Conservation (phyloP, 1,139 yeast genomes). For the Scheffersomyces stambukii region DNA sequence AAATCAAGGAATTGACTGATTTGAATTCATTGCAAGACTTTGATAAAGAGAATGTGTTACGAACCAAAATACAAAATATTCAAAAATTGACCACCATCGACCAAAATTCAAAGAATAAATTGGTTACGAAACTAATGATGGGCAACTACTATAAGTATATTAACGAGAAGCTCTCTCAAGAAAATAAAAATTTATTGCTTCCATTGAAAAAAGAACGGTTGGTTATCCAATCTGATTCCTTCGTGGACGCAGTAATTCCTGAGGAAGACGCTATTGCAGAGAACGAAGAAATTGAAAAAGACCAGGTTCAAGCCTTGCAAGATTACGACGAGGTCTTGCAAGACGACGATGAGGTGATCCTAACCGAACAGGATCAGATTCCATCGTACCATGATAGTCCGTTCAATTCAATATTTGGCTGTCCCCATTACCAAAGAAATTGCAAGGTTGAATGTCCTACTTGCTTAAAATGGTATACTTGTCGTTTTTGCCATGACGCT, state of each 20-base stretch:
- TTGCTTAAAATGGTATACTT: slow-evolving; percentile 72
- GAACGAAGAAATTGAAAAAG: slow-evolving; percentile 11
- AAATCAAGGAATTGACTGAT: slow-evolving; percentile 34
- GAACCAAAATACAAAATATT: slow-evolving; percentile 56
- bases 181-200: slow-evolving; percentile 11
- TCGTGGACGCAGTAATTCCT: slow-evolving; percentile 12
- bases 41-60: slow-evolving; percentile 44
- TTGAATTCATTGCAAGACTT: slow-evolving; percentile 45
- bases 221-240: slow-evolving; percentile 10
- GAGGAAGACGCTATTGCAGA: slow-evolving; percentile 14
- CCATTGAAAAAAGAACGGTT: slow-evolving; percentile 17
- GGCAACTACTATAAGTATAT: slow-evolving; percentile 56
- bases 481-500: slow-evolving; percentile 84
- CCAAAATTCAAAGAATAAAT: slow-evolving; percentile 54
- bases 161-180: slow-evolving; percentile 24
- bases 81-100: slow-evolving; percentile 39
- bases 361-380: slow-evolving; percentile 45
- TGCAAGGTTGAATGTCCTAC: slow-evolving; percentile 80
- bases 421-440: slow-evolving; percentile 77
- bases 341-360: slow-evolving; percentile 32
- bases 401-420: slow-evolving; percentile 51
- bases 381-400: slow-evolving; percentile 46
- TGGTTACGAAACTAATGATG: slow-evolving; percentile 76
- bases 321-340: slow-evolving; percentile 9
- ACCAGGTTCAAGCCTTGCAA: slow-evolving; percentile 8